Evolutionary conservation across 768 basidiomycete genomes (phyloP), one percentile per base, ranked within the genome.

Genomic region (Hemileccinum impolitum): DNA sequence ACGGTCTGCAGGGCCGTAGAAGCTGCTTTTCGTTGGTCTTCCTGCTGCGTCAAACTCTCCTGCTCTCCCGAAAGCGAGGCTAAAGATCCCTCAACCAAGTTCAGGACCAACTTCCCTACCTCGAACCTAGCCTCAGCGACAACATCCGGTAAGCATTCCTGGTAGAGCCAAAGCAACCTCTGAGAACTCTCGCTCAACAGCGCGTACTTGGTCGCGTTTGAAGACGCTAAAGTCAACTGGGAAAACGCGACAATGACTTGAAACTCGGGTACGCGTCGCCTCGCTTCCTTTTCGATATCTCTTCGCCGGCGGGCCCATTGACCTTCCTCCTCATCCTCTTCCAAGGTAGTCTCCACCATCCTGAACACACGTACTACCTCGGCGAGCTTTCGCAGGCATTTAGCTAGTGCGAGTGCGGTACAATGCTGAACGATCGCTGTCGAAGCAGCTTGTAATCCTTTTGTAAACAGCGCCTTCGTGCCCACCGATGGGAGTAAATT

Each of bases 101-200:
- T 70, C 47, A 73, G 72, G 25, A 94, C 67, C 18, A 94, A 61
- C 64, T 91, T 91, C 2, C 90, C 90, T 32, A 87, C 81, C 64
- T 97, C 94, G 57, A 94, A 97, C 43, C 84, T 75, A 23, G 82
- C 82, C 63, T 94, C 92, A 0, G 82, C 80, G 4, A 89, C 85
- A 1, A 91, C 68, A 1, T 76, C 71, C 0, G 92, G 90, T 25
- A 94, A 66, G 51, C 81, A 84, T 19, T 75, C 75, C 57, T 95
- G 90, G 63, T 96, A 98, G 43, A 94, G 74, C 79, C 86, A 88
- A 51, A 96, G 70, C 36, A 98, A 66, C 23, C 93, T 69, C 55
- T 93, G 82, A 1, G 93, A 82, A 43, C 80, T 78, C 69, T 97
- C 94, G 0, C 84, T 78, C 25, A 96, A 69, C 53, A 98, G 65